Conservation (phyloP, 2,329 filamentous ascomycete species). For the Byssochlamys sp. region DNA sequence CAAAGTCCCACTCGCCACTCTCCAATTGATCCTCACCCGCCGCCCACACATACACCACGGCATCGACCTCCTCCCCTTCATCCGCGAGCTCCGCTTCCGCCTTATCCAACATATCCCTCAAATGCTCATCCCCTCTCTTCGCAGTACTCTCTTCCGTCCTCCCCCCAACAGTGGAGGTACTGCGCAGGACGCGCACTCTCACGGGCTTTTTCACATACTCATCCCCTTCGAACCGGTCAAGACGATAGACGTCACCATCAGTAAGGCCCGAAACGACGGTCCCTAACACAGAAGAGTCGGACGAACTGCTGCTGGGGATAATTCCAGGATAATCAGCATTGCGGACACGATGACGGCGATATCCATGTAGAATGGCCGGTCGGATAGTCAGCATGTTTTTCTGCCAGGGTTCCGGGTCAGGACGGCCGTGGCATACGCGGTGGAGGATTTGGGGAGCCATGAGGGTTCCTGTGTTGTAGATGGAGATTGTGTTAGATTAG, state of each 20-base stretch:
- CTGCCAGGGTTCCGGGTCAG: constrained; percentile 43
- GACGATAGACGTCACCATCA: constrained; percentile 59
- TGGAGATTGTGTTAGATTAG: background rate
- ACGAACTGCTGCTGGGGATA: constrained; percentile 26
- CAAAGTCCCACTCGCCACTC: constrained; percentile 75
- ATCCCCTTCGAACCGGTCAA: constrained; percentile 73
- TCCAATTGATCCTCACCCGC: constrained; percentile 47
- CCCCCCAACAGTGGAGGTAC: constrained; percentile 12
- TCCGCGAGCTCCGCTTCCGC: constrained; percentile 46
- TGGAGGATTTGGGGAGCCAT: constrained; percentile 85
- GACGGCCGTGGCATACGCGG: constrained; percentile 64
- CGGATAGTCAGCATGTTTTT: constrained; percentile 51
- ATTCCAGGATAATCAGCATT: constrained; percentile 74
- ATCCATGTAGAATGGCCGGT: constrained; percentile 65
- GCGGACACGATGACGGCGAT: constrained; percentile 61
- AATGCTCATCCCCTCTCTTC: constrained; percentile 24
- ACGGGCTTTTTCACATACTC: constrained; percentile 56
- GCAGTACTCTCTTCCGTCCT: constrained; percentile 15
- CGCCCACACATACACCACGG: constrained; percentile 58
- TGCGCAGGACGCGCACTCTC: constrained; percentile 33
- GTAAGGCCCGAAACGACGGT: constrained; percentile 70
- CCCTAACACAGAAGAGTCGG: constrained; percentile 55
- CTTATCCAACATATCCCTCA: constrained; percentile 33
- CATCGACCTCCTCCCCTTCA: constrained; percentile 37
- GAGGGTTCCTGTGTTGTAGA: constrained; percentile 39